These are phyloP conservation scores for Urochloa ruziziensis DNA, from an alignment of 176 grass and related monocot species.

Conservation along the genomic window DNA sequence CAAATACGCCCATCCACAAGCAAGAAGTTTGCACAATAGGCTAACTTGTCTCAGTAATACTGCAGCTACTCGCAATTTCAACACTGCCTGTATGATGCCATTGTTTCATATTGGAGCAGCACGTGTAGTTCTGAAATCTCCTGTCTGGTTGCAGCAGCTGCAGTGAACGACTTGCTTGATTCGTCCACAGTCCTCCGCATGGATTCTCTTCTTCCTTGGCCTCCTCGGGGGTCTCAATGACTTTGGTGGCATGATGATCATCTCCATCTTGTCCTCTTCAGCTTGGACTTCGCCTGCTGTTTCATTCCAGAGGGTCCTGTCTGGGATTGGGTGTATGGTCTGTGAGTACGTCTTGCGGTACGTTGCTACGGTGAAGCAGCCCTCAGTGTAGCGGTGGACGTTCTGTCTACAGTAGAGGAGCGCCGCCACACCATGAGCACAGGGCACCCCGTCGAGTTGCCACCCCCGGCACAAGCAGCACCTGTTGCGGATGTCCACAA, in stretches of 20 bases:
- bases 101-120: constrained; percentile 79
- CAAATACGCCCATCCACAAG: constrained; percentile 28
- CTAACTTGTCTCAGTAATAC: constrained; percentile 39
- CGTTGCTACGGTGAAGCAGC: constrained; percentile 78
- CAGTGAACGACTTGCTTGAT: constrained; percentile 87
- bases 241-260: constrained; percentile 77
- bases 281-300: constrained; percentile 31
- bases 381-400: constrained; percentile 91
- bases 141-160: constrained; percentile 95
- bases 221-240: constrained; percentile 67
- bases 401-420: constrained; percentile 93
- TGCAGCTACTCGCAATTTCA: constrained; percentile 12
- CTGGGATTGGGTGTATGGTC: constrained; percentile 95
- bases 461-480: constrained; percentile 92
- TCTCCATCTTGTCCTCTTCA: constrained; percentile 38
- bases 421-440: constrained; percentile 87
- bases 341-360: constrained; percentile 95
- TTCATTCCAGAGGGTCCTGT: constrained; percentile 80
- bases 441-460: constrained; percentile 89
- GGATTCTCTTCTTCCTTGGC: constrained; percentile 81
- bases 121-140: constrained; percentile 91
- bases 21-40: constrained; percentile 30
- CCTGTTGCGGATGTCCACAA: constrained; percentile 91
- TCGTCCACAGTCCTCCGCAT: constrained; percentile 63
- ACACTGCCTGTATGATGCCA: background rate